Base-by-base conservation (phyloP, 2,329 filamentous ascomycete genomes). In the Drechslerella stenobrocha region DNA sequence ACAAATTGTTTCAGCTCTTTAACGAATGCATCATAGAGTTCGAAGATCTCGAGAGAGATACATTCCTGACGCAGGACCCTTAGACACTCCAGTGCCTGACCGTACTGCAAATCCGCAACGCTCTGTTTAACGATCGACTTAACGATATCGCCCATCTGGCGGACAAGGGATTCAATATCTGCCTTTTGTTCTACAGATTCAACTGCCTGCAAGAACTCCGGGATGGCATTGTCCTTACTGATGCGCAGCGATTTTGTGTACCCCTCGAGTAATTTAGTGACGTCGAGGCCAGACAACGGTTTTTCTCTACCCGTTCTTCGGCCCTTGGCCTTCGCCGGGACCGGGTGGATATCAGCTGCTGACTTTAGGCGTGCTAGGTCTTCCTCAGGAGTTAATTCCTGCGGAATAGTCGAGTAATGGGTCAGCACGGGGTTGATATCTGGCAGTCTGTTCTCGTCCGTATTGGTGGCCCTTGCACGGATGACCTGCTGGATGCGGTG, bases 401-500 rank as follows among this genome's bases (percentile, higher is more conserved):
- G 78, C 2, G 91, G 88, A 0, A 89, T 88, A 0, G 83, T 78
- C 0, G 89, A 87, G 75, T 88, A 93, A 72, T 85, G 86, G 0
- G 85, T 81, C 4, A 97, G 79, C 34, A 84, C 82, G 3, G 55
- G 55, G 1, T 85, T 79, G 5, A 86, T 80, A 2, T 83, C 80
- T 5, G 84, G 81, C 0, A 84, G 83, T 6, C 91, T 76, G 0
- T 84, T 80, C 15, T 83, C 81, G 2, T 85, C 81, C 0, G 89
- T 84, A 73, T 91, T 82, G 1, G 92, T 83, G 1, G 92, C 93
- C 34, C 92, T 86, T 75, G 86, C 85, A 57, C 88, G 86, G 71
- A 97, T 85, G 11, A 90, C 90, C 75, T 93, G 87, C 72, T 90
- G 90, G 65, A 97, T 83, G 28, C 90, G 87, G 76, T 97, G 92